Percentiles rank a stretch among this genome's conserved stretches.
Evolutionary conservation across 2,329 filamentous ascomycete species (phyloP).

Genomic region (Rutstroemia sydowiana): DNA sequence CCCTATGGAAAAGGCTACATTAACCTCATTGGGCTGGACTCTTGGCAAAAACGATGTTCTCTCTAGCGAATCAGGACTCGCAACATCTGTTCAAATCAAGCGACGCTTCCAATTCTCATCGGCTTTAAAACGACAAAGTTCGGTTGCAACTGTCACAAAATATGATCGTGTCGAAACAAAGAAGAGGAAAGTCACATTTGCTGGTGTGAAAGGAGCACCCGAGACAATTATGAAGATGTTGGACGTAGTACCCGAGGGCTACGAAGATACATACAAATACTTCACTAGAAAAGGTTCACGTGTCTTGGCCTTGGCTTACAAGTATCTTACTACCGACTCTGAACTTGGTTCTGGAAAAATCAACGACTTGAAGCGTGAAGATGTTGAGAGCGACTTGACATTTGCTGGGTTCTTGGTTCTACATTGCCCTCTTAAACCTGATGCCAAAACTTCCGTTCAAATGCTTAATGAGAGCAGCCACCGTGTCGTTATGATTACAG

Average conservation of each 20-base stretch:
- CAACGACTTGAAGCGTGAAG: constrained; percentile 89
- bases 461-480: constrained; percentile 99
- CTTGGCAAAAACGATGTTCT: constrained; percentile 86
- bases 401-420: constrained; percentile 96
- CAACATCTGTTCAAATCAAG: constrained; percentile 73
- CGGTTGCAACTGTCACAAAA: constrained; percentile 74
- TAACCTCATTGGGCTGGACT: constrained; percentile 82
- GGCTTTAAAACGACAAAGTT: constrained; percentile 90
- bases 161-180: constrained; percentile 65
- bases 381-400: constrained; percentile 73
- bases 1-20: constrained; percentile 96
- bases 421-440: constrained; percentile 92
- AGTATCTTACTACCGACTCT: constrained; percentile 73
- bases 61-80: constrained; percentile 52
- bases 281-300: constrained; percentile 94
- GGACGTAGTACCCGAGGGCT: constrained; percentile 70
- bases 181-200: constrained; percentile 79
- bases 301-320: constrained; percentile 89
- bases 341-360: constrained; percentile 80
- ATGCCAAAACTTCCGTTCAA: constrained; percentile 85
- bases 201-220: constrained; percentile 91
- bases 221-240: constrained; percentile 97
- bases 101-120: constrained; percentile 98
- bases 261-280: constrained; percentile 97
- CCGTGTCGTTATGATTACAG: constrained; percentile 97